These are phyloP conservation scores for Neonothopanus nambi DNA, from an alignment of 1,284 basidiomycete genomes.

Conservation along the genomic window DNA sequence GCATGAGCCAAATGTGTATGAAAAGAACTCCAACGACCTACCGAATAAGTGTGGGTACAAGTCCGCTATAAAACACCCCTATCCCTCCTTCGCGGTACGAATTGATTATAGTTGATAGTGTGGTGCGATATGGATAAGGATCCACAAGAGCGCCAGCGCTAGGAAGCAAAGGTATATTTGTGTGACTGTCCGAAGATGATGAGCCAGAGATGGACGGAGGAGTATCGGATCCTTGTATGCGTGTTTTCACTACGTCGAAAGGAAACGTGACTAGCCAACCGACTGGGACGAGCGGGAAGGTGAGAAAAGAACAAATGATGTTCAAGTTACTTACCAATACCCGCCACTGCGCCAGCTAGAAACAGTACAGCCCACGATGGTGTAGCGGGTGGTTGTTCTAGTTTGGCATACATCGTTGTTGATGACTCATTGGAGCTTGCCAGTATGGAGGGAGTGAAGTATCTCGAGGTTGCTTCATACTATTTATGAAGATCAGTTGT, in stretches of 20 bases:
- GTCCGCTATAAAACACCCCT: conserved; percentile 71
- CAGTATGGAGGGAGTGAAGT: conserved; percentile 38
- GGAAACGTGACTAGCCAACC: conserved; percentile 81
- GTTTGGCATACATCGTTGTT: no score
- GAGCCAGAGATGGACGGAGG: background rate
- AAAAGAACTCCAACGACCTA: conserved; percentile 34
- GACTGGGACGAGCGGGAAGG: conserved; percentile 26
- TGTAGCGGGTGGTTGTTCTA: conserved; percentile 40
- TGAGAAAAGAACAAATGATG: background rate
- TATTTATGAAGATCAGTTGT: conserved; percentile 25
- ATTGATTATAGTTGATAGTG: conserved; percentile 54
- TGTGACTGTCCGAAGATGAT: background rate
- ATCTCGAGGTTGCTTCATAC: conserved; percentile 77
- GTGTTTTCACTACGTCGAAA: conserved; percentile 85
- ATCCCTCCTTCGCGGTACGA: conserved; percentile 69
- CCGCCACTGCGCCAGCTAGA: conserved; percentile 78
- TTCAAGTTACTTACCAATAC: conserved; percentile 43
- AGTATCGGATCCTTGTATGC: conserved; percentile 62
- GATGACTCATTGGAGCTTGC: conserved; percentile 34
- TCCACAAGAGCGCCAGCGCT: background rate
- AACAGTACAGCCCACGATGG: conserved; percentile 64
- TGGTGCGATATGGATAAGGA: conserved; percentile 54
- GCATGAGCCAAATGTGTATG: background rate
- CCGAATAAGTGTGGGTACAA: conserved; percentile 80
- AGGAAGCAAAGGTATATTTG: background rate